phyloP scores from a whole-genome alignment of 768 basidiomycete species.

The Clathrus columnatus region DNA sequence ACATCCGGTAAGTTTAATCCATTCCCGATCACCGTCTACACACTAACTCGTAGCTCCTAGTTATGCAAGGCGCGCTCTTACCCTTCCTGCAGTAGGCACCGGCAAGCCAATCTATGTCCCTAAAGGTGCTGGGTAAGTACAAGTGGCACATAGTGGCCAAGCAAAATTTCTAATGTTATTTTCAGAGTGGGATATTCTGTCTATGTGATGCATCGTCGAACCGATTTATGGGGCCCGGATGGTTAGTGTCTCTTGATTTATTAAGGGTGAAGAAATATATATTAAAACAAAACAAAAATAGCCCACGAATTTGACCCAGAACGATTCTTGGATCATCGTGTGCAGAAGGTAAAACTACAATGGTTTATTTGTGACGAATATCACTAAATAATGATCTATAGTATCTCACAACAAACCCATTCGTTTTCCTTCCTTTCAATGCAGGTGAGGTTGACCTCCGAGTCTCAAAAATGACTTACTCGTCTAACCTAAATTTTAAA shows the following conservation, averaged over 20 bases:
- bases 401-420: slow-evolving; percentile 49
- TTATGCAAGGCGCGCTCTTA: slow-evolving; percentile 17
- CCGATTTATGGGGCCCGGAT: slow-evolving; percentile 52
- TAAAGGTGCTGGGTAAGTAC: slow-evolving; percentile 25
- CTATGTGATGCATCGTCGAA: slow-evolving; percentile 29
- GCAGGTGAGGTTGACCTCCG: slow-evolving; percentile 26
- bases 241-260: slow-evolving; percentile 15
- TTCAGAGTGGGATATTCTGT: slow-evolving; percentile 20
- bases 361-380: not conserved
- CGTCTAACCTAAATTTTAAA: not conserved
- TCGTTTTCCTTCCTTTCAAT: slow-evolving; percentile 64
- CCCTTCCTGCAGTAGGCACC: slow-evolving; percentile 15
- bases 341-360: slow-evolving; percentile 25
- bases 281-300: slow-evolving; percentile 3
- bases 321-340: slow-evolving; percentile 51
- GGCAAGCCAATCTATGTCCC: slow-evolving; percentile 24
- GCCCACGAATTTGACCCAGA: slow-evolving; percentile 50
- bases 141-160: slow-evolving; percentile 24
- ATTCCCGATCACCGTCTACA: not conserved
- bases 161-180: slow-evolving; percentile 10
- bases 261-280: not conserved
- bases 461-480: not conserved
- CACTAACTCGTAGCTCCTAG: slow-evolving; percentile 13
- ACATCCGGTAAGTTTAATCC: slow-evolving; percentile 23
- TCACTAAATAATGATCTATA: not conserved